Percentiles rank a stretch among this genome's conserved stretches.
Conservation (phyloP, 2,329 filamentous ascomycete species). For the Botryotinia convoluta region DNA sequence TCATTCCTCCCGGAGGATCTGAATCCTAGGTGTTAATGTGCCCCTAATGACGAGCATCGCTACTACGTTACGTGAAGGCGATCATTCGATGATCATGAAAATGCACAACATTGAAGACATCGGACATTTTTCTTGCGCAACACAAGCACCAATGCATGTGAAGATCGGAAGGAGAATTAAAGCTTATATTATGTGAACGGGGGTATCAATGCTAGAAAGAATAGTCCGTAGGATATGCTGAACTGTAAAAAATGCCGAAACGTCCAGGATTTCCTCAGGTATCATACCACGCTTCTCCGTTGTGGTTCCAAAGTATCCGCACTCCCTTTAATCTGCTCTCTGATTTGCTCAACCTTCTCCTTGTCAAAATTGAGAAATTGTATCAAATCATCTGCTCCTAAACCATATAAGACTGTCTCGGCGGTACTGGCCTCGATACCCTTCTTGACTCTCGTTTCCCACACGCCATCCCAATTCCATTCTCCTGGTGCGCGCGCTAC, state of each 20-base stretch:
- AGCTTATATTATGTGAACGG: slow-evolving; percentile 4
- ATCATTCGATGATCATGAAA: background rate
- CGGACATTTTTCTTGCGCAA: background rate
- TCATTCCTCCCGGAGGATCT: background rate
- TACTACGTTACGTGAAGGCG: background rate
- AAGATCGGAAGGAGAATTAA: background rate
- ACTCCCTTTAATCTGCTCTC: slow-evolving; percentile 53
- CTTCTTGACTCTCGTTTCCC: slow-evolving; percentile 83
- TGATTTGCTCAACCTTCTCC: slow-evolving; percentile 55
- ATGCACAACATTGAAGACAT: background rate
- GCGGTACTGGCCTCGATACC: slow-evolving; percentile 74
- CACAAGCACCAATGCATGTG: background rate
- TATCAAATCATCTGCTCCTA: slow-evolving; percentile 67
- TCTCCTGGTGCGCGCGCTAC: slow-evolving; percentile 62
- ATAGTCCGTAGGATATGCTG: slow-evolving; percentile 10
- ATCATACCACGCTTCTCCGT: slow-evolving; percentile 29
- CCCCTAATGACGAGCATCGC: background rate
- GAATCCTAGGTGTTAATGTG: background rate
- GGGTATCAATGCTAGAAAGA: slow-evolving; percentile 19
- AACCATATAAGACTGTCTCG: slow-evolving; percentile 76
- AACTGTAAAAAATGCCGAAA: background rate
- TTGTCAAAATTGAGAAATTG: slow-evolving; percentile 65
- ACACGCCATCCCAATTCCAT: slow-evolving; percentile 98
- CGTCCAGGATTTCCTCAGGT: slow-evolving; percentile 33
- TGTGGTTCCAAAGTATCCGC: slow-evolving; percentile 42